A percentile compares a stretch with the other conserved stretches of the same genome.
Evolutionary conservation across 306 rosid species (phyloP).

Genomic region (Purshia tridentata): DNA sequence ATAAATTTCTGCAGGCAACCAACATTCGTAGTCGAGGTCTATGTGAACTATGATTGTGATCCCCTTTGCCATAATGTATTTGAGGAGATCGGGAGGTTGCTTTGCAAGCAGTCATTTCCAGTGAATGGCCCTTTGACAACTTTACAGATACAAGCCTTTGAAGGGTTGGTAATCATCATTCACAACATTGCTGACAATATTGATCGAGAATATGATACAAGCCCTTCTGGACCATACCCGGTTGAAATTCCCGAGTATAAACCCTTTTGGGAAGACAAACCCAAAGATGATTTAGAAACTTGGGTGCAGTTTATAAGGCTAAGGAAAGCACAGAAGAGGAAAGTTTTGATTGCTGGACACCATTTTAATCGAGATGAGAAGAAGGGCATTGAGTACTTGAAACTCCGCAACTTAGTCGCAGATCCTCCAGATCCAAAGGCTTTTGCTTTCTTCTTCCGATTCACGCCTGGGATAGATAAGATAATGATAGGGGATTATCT

Average conservation of each 20-base stretch:
- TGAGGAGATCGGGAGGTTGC: slow-evolving; percentile 72
- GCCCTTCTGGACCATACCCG: slow-evolving; percentile 38
- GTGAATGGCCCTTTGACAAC: slow-evolving; percentile 43
- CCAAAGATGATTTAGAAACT: slow-evolving; percentile 40
- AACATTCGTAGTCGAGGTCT: slow-evolving; percentile 58
- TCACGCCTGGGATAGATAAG: slow-evolving; percentile 76
- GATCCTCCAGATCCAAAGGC: slow-evolving; percentile 78
- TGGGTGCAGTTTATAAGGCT: slow-evolving; percentile 62
- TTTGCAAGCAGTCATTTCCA: slow-evolving; percentile 80
- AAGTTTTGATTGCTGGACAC: slow-evolving; percentile 65
- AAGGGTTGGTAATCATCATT: slow-evolving; percentile 63
- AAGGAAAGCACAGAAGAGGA: slow-evolving; percentile 71
- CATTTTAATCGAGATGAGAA: slow-evolving; percentile 82
- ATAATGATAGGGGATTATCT: slow-evolving; percentile 74
- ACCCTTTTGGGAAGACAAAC: slow-evolving; percentile 76
- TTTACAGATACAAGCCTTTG: slow-evolving; percentile 76
- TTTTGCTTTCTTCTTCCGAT: slow-evolving; percentile 68
- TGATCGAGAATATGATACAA: slow-evolving; percentile 49
- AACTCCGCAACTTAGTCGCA: slow-evolving; percentile 54
- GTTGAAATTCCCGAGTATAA: slow-evolving; percentile 47
- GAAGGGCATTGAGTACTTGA: slow-evolving; percentile 80
- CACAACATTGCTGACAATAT: slow-evolving; percentile 84
- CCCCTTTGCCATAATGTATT: slow-evolving; percentile 61
- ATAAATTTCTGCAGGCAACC: slow-evolving; percentile 86
- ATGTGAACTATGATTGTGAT: slow-evolving; percentile 77